Base-by-base conservation (phyloP, 495 filamentous ascomycete species). In the Xanthoparmelia taractica region DNA sequence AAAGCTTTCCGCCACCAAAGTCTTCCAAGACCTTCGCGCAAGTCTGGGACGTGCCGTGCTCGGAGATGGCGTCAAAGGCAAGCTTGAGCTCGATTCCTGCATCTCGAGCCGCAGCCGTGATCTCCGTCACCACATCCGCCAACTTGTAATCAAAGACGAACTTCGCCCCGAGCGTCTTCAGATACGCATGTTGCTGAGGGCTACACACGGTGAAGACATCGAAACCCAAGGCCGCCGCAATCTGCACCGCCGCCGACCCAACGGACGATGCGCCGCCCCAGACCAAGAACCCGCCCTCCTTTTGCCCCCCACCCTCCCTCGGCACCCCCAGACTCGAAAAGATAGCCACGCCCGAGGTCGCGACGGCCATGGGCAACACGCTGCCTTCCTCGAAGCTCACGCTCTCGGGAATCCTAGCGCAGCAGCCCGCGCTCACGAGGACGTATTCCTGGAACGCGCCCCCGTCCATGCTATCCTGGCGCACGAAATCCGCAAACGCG, bases 341-440 rank as follows among this genome's bases (percentile, higher is more conserved):
- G n/a, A n/a, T 48, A 27, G 17, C 36, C 13, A n/a, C 47, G 7
- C 37, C 15, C 3, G 40, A 36, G 13, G 68, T 68, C 18, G 59
- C 56, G 36, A 70, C 58, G 20, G 67, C 34, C 57, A 67, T 63
- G 25, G 80, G 78, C 4, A 82, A 66, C 13, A 79, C 77, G 27
- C 65, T 69, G 4, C 74, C 80, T 18, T 72, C 60, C 43, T 74
- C 73, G 59, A 72, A 81, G 36, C 67, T 43, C n/a, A 81, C 68
- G 45, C 52, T 37, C 36, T 68, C 69, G 2, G 80, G 79, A 20
- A 83, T n/a, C n/a, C n/a, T n/a, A n/a, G 67, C 38, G 63, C 60
- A 20, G 70, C 52, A 7, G 73, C 67, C 31, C 69, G 40, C 56
- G 69, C 60, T 36, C 70, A 66, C 11, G 58, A 69, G 65, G 12